These are phyloP conservation scores for Fusarium clavum DNA, from an alignment of 2,329 filamentous ascomycete genomes.

Conservation along the genomic window DNA sequence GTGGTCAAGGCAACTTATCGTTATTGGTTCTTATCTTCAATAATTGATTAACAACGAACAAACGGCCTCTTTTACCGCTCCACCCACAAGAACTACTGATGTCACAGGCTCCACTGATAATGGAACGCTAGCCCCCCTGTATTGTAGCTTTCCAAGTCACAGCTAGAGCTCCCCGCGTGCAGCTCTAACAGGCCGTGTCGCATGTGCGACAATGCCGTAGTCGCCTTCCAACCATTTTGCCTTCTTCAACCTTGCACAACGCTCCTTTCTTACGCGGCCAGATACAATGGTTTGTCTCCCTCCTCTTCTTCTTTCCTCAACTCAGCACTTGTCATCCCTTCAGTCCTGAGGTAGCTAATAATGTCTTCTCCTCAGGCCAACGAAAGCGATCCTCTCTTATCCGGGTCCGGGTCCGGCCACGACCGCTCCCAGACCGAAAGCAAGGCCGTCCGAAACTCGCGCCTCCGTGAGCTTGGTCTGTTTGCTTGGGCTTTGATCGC, in stretches of 20 bases:
- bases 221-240: constrained; percentile 16
- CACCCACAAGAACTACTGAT: constrained; percentile 28
- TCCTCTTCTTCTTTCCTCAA: neutral
- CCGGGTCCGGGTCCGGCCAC: constrained; percentile 46
- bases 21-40: constrained; percentile 24
- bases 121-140: constrained; percentile 17
- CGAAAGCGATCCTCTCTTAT: constrained; percentile 59
- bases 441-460: constrained; percentile 50
- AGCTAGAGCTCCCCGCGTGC: constrained; percentile 16
- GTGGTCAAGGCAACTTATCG: constrained; percentile 21
- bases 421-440: constrained; percentile 46
- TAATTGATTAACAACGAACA: constrained; percentile 9
- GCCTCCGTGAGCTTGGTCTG: constrained; percentile 76
- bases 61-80: constrained; percentile 19
- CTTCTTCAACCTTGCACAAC: constrained; percentile 18
- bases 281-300: constrained; percentile 37
- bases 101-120: constrained; percentile 32
- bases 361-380: constrained; percentile 49
- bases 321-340: constrained; percentile 15
- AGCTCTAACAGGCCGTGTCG: constrained; percentile 19
- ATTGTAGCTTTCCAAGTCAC: constrained; percentile 1
- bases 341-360: constrained; percentile 20
- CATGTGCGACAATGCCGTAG: constrained; percentile 21
- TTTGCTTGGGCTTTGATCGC: constrained; percentile 87
- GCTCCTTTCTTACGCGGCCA: constrained; percentile 28